phyloP scores from a whole-genome alignment of 164 flowering plant genomes.

The Aristolochia fimbriata region DNA sequence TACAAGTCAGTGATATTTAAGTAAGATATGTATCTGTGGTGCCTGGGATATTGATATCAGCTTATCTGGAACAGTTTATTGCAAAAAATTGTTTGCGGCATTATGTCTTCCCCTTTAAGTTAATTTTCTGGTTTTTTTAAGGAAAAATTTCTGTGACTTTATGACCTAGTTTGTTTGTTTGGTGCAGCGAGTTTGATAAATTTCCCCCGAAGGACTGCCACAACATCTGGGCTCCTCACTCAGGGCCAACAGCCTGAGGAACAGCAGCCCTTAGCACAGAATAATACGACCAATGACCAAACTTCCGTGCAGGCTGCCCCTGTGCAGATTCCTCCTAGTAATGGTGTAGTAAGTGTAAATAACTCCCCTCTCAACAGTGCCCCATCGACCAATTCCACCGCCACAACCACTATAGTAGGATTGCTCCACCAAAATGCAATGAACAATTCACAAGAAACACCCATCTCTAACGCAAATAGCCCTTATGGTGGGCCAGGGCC shows the following conservation, averaged over 20 bases:
- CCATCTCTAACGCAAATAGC: conserved; percentile 43
- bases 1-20: too few relatives aligned
- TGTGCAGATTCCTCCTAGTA: conserved; percentile 38
- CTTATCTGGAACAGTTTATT: too few relatives aligned
- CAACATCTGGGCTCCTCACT: conserved; percentile 38
- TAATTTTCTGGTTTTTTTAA: neutral
- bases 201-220: conserved; percentile 59
- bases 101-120: neutral
- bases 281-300: conserved; percentile 31
- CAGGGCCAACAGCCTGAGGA: conserved; percentile 55
- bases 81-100: too few relatives aligned
- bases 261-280: conserved; percentile 29
- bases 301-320: conserved; percentile 27
- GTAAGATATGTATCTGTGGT: too few relatives aligned
- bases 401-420: conserved; percentile 36
- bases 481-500: conserved; percentile 41
- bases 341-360: conserved; percentile 44
- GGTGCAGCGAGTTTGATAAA: conserved; percentile 81
- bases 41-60: too few relatives aligned
- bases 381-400: conserved; percentile 37
- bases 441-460: conserved; percentile 64
- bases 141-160: too few relatives aligned
- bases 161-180: conserved; percentile 4
- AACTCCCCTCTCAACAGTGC: conserved; percentile 28
- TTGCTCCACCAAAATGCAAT: conserved; percentile 85